Evolutionary conservation across 2,329 filamentous ascomycete species (phyloP).

Genomic region (Verticillium isaacii): DNA sequence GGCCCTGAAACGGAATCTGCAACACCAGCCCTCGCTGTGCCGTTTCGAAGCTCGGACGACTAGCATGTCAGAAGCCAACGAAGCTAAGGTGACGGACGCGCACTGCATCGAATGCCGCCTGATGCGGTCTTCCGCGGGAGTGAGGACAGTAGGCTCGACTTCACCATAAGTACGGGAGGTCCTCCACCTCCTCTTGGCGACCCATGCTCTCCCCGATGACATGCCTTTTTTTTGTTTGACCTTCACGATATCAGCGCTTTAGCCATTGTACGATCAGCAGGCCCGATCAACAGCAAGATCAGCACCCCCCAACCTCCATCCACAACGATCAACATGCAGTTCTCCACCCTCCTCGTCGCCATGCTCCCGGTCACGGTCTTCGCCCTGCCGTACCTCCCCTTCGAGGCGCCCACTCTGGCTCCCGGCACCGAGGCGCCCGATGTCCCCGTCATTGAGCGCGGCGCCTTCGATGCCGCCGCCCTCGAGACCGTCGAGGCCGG

Average conservation of each 20-base stretch:
- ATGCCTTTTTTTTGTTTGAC: slow-evolving; percentile 1
- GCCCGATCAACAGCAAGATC: neutral
- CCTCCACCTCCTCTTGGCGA: neutral
- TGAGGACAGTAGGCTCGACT: neutral
- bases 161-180: neutral
- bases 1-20: neutral
- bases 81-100: neutral
- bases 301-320: neutral
- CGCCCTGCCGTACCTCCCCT: slow-evolving; percentile 14
- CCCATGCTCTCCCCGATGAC: neutral
- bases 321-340: slow-evolving; percentile 16
- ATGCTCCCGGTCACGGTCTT: slow-evolving; percentile 14
- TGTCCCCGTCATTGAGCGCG: slow-evolving; percentile 7
- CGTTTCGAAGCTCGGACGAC: neutral
- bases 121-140: neutral
- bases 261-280: neutral
- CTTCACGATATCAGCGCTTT: neutral
- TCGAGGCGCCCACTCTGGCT: slow-evolving; percentile 9
- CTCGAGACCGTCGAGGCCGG: neutral
- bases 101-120: neutral
- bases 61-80: neutral
- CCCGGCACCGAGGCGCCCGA: slow-evolving; percentile 8
- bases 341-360: slow-evolving; percentile 13
- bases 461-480: neutral
- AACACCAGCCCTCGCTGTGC: neutral